Percentiles rank a stretch among this genome's conserved stretches.
Evolutionary conservation across 257 asterid genomes (phyloP).

Genomic region (Solanum piurae): DNA sequence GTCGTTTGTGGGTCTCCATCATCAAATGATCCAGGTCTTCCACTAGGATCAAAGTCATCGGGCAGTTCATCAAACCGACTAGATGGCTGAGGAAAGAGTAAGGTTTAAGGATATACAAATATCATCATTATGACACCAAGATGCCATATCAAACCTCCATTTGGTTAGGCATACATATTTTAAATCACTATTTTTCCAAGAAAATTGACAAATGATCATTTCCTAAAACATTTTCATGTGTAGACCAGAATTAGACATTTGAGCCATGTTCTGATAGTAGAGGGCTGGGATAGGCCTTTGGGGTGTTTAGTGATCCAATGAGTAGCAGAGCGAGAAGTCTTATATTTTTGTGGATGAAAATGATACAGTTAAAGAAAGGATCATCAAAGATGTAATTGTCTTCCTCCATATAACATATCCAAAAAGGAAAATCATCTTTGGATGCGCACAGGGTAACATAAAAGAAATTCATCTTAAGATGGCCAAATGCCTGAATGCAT

Average conservation of each 20-base stretch:
- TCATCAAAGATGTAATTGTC: background rate
- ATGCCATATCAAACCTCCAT: background rate
- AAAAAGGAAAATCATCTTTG: background rate
- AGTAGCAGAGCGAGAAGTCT: background rate
- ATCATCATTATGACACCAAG: background rate
- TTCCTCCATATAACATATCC: background rate
- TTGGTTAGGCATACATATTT: background rate
- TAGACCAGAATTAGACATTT: background rate
- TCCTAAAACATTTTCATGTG: background rate
- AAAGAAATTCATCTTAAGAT: background rate
- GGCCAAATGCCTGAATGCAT: background rate
- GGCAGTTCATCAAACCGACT: slow-evolving; percentile 94
- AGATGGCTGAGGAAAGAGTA: slow-evolving; percentile 44
- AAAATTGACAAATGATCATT: background rate
- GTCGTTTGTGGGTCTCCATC: slow-evolving; percentile 97
- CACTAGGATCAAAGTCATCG: slow-evolving; percentile 82
- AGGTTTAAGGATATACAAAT: background rate
- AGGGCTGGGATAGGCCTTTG: background rate
- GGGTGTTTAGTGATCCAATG: background rate
- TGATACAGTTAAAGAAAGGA: background rate
- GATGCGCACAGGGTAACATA: background rate
- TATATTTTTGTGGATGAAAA: background rate
- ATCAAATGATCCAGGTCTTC: slow-evolving; percentile 85
- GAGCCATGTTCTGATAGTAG: background rate
- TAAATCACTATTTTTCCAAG: background rate